Base-by-base conservation (phyloP, 129 eudicot species). In the Artemisia tridentata region DNA sequence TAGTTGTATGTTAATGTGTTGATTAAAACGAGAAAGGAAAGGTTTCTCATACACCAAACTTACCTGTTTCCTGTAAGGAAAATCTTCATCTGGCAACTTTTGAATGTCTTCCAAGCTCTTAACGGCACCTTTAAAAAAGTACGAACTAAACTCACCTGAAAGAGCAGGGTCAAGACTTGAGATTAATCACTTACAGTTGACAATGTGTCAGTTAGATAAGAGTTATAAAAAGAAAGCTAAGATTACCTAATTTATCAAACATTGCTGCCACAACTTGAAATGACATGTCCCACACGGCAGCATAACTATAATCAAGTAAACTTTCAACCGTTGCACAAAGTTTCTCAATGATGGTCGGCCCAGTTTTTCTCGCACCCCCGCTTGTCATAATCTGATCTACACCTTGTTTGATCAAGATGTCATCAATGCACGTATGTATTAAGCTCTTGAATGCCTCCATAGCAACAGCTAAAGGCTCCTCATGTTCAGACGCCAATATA, bases 261-360 rank as follows among this genome's bases (percentile, higher is more conserved):
- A 95, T 85, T 34, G 92, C 59, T 2, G 96, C 80, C 69, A 87
- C 91, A 57, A 95, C 85, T 75, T 90, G 99, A 86, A 95, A 86
- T 17, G 99, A 83, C 89, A 86, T 82, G 83, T 88, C 96, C 99
- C 97, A 90, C 21, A 88, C 97, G 61, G 82, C 82, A 76, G 78
- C 79, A 72, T 80, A 83, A 43, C 84, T 85, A 82, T 95, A 86
- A 80, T 84, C 91, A 14, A 95, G 96, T 68, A 95, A 75, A 71
- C 91, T 88, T 67, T 83, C 96, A 82, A 88, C 81, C 14, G 85
- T 90, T 11, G 84, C 88, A 84, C 95, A 90, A 15, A 90, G 72
- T 81, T 87, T 95, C 69, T 86, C 97, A 41, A 95, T 86, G 58
- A 90, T 71, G 29, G 99, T 84, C 16, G 96, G 96, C 13, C 75